Evolutionary conservation across 73 alveolate species (phyloP), one percentile per base, ranked within the genome.

Genomic region (Paramecium biaurelia): DNA sequence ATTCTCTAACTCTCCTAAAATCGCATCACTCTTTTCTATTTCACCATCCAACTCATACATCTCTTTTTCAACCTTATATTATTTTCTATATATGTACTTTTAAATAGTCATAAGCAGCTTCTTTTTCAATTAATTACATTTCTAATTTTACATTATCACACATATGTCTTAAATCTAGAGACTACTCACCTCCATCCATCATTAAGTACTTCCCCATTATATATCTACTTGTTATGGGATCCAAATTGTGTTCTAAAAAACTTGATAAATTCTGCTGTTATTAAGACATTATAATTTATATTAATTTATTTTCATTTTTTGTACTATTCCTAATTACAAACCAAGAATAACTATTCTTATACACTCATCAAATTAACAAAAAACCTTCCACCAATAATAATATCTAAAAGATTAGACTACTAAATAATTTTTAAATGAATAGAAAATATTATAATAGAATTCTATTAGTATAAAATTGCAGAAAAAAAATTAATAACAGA

Each of bases 1-100:
- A 30, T 53, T 63, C 67, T 89, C 94, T 43, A 89, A 45, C 56
- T 89, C 94, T 32, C 92, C 85, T 53, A 89, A 72, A 41, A 89
- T 89, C 0, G 53, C 57, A 70, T 89, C 94, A 18, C 94, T 89
- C 34, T 89, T 89, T 26, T 89, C 94, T 34, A 89, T 89, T 45
- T 89, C 94, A 45, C 23, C 32, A 72, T 89, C 94, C 38, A 89
- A 89, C 20, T 89, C 94, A 70, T 89, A 70, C 94, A 89, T 89
- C 24, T 89, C 94, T 49, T 89, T 89, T 30, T 89, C 94, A 34
- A 72, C 86, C 86, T 72, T 28, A 70, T 15, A 5, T 12, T 30
- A 12, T 67, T 20, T 12, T 14, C 18, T 32, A 1, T 35, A 35
- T 14, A 72, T 4, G 10, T 70, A 89, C 94, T 32, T 89, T 89